These are phyloP conservation scores for Violaceomyces palustris DNA, from an alignment of 1,284 basidiomycete genomes.

Conservation along the genomic window DNA sequence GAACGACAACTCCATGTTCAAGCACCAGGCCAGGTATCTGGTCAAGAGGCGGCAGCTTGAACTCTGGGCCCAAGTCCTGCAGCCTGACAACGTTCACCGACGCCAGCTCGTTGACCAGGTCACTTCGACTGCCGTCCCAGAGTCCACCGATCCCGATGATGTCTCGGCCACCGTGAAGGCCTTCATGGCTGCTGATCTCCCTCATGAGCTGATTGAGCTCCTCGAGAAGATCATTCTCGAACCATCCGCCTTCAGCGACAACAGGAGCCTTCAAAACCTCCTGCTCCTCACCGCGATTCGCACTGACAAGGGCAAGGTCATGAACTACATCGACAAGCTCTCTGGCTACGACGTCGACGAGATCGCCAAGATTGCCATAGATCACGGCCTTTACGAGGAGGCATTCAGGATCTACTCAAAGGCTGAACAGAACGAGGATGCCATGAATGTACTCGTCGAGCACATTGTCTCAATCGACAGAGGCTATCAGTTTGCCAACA, in stretches of 20 bases:
- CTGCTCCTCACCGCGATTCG: slow-evolving; percentile 92
- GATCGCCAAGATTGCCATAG: slow-evolving; percentile 94
- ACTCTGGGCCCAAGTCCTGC: slow-evolving; percentile 92
- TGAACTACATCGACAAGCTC: slow-evolving; percentile 95
- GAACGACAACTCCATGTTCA: slow-evolving; percentile 99
- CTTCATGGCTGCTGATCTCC: slow-evolving; percentile 93
- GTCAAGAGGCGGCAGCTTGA: slow-evolving; percentile 93
- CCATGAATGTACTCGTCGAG: slow-evolving; percentile 96
- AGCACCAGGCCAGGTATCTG: slow-evolving; percentile 96
- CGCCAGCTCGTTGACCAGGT: slow-evolving; percentile 93
- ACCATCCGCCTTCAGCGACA: slow-evolving; percentile 94
- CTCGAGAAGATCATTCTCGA: slow-evolving; percentile 98
- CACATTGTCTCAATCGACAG: slow-evolving; percentile 97
- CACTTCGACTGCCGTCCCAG: slow-evolving; percentile 75
- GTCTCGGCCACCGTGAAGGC: slow-evolving; percentile 98
- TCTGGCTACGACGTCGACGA: slow-evolving; percentile 90
- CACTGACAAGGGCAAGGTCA: slow-evolving; percentile 97
- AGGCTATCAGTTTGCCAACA: slow-evolving; percentile 90
- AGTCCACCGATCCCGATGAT: slow-evolving; percentile 96
- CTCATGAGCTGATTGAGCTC: slow-evolving; percentile 93
- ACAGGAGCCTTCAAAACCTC: slow-evolving; percentile 65
- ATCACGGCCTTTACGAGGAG: slow-evolving; percentile 93
- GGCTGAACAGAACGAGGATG: slow-evolving; percentile 57
- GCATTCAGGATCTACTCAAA: slow-evolving; percentile 62
- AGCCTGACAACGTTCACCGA: slow-evolving; percentile 83